Conservation (phyloP, 257 asterid species). For the Galeopsis tetrahit region DNA sequence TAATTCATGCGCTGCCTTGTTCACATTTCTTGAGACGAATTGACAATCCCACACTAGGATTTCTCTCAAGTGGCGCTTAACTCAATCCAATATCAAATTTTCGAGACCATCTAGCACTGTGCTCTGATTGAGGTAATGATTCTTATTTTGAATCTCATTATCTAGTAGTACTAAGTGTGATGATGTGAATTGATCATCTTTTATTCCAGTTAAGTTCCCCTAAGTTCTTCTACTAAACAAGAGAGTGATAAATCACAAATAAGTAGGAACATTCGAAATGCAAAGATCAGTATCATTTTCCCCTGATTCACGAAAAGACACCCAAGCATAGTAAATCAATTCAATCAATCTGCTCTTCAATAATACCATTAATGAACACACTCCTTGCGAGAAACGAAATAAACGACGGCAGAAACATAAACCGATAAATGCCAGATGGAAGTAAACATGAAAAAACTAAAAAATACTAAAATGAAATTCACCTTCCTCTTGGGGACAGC, state of each 20-base stretch:
- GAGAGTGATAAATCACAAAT: neutral
- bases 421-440: neutral
- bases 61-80: no score
- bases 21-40: no score
- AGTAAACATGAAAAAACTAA: neutral
- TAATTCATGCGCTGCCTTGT: no score
- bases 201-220: no score
- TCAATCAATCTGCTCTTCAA: constrained; percentile 1
- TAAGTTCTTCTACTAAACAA: neutral
- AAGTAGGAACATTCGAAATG: neutral
- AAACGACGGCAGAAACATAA: neutral
- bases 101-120: no score
- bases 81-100: no score
- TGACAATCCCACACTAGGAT: no score
- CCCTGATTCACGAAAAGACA: neutral
- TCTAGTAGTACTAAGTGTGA: no score
- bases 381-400: neutral
- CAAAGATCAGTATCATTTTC: neutral
- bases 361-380: neutral
- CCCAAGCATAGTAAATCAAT: neutral
- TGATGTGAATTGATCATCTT: no score
- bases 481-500: constrained; percentile 91
- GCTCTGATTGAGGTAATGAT: no score
- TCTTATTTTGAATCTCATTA: no score
- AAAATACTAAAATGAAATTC: neutral